A percentile compares a stretch with the other conserved stretches of the same genome.
phyloP scores from a whole-genome alignment of 768 basidiomycete genomes.

The Boletus insuetus region DNA sequence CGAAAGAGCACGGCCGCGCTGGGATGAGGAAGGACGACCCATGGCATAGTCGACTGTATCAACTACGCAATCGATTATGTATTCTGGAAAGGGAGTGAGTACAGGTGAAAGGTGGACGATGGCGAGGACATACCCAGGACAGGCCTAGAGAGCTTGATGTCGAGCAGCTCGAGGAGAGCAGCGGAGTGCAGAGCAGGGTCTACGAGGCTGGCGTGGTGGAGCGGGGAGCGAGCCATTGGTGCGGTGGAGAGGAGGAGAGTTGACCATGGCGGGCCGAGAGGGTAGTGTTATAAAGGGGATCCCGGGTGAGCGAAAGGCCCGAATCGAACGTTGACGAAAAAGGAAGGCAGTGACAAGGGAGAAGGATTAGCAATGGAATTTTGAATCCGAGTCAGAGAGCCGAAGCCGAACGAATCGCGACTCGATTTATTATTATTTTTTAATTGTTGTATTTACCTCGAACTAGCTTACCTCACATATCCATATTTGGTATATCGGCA shows the following conservation, averaged over 20 bases:
- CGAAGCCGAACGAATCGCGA: slow-evolving; percentile 13
- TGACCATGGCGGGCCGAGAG: slow-evolving; percentile 10
- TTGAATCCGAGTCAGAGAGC: slow-evolving; percentile 24
- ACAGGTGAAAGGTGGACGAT: background rate
- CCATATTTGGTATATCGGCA: background rate
- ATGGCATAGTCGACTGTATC: slow-evolving; percentile 78
- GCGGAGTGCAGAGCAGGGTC: slow-evolving; percentile 62
- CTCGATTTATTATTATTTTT: no score
- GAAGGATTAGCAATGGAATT: slow-evolving; percentile 28
- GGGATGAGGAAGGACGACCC: slow-evolving; percentile 58
- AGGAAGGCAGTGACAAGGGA: slow-evolving; percentile 22
- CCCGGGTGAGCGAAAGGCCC: slow-evolving; percentile 30
- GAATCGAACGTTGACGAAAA: slow-evolving; percentile 33
- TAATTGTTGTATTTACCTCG: background rate
- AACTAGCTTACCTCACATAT: slow-evolving; percentile 10
- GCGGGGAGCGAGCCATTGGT: slow-evolving; percentile 28
- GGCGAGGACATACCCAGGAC: slow-evolving; percentile 56
- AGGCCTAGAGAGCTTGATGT: slow-evolving; percentile 56
- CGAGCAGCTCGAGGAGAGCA: slow-evolving; percentile 65
- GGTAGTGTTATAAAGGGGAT: slow-evolving; percentile 32
- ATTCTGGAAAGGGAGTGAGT: slow-evolving; percentile 43
- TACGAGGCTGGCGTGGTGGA: slow-evolving; percentile 55
- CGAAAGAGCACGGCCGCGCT: slow-evolving; percentile 45
- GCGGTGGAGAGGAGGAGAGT: slow-evolving; percentile 1
- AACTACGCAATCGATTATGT: slow-evolving; percentile 62